phyloP scores from a whole-genome alignment of 495 filamentous ascomycete genomes.

The Tuber melanosporum region DNA sequence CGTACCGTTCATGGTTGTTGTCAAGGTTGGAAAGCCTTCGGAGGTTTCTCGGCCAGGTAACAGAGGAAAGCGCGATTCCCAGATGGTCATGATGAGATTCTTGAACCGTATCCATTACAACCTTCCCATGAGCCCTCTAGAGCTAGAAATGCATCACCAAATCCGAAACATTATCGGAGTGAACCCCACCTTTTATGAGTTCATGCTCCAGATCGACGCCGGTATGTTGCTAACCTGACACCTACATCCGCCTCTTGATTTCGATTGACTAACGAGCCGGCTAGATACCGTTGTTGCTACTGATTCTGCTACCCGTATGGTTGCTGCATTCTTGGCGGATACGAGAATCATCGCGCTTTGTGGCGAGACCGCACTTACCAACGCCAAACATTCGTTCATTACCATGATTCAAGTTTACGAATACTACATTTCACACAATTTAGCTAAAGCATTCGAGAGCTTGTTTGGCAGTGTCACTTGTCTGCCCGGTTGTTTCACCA shows the following conservation, averaged over 20 bases:
- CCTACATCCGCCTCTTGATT: not conserved
- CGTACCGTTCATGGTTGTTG: constrained; percentile 92
- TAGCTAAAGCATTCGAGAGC: constrained; percentile 97
- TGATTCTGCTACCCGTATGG: constrained; percentile 88
- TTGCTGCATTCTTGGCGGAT: constrained; percentile 83
- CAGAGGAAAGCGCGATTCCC: constrained; percentile 97
- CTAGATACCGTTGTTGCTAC: constrained; percentile 80
- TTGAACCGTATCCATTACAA: constrained; percentile 98
- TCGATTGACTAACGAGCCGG: not conserved
- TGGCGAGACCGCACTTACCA: constrained; percentile 87
- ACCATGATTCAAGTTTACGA: constrained; percentile 99
- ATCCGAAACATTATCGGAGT: constrained; percentile 98
- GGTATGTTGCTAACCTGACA: constrained; percentile 12
- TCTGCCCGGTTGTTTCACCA: constrained; percentile 85
- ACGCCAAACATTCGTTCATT: constrained; percentile 83
- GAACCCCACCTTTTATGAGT: constrained; percentile 97
- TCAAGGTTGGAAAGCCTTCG: constrained; percentile 95
- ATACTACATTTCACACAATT: constrained; percentile 95
- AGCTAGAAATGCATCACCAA: constrained; percentile 97
- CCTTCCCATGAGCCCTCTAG: constrained; percentile 86
- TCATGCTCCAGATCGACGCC: constrained; percentile 92
- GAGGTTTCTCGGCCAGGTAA: constrained; percentile 96
- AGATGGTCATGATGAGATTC: constrained; percentile 97
- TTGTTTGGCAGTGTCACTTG: constrained; percentile 96
- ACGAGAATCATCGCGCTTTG: constrained; percentile 87